These are phyloP conservation scores for Bonnemaisonia californica DNA, from an alignment of 31 red algal species.

Conservation along the genomic window DNA sequence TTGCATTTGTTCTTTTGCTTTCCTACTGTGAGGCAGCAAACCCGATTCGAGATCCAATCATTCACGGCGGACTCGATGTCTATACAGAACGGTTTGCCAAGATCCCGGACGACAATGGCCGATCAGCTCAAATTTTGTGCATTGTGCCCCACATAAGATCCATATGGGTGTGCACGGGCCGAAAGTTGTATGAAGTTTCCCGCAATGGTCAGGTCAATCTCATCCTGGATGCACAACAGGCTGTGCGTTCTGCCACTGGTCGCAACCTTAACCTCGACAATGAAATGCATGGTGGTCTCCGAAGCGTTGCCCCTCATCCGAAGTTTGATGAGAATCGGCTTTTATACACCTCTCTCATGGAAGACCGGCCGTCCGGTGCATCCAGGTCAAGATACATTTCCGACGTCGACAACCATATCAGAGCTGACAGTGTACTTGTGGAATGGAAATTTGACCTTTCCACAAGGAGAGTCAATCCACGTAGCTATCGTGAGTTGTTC, in stretches of 20 bases:
- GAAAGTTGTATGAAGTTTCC: background rate
- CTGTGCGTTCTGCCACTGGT: background rate
- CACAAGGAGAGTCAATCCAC: background rate
- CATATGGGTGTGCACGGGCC: background rate
- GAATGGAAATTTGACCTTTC: background rate
- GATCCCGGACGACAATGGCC: background rate
- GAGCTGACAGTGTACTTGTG: background rate
- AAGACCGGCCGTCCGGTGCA: background rate
- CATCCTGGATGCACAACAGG: background rate
- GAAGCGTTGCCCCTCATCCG: background rate
- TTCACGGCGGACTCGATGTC: background rate
- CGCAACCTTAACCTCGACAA: background rate
- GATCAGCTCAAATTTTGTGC: background rate
- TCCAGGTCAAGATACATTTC: background rate
- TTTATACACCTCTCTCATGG: background rate
- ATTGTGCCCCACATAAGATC: background rate
- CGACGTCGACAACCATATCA: background rate
- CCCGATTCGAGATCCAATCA: background rate
- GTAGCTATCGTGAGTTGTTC: constrained; percentile 22
- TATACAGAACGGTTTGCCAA: background rate
- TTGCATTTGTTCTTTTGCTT: too few relatives aligned
- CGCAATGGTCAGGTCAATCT: background rate
- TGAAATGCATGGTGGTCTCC: background rate
- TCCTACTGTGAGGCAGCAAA: too few relatives aligned
- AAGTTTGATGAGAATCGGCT: background rate